Percentiles rank a stretch among this genome's conserved stretches.
These are phyloP conservation scores for Ceriops tagal DNA, from an alignment of 345 rosid species.

Conservation along the genomic window DNA sequence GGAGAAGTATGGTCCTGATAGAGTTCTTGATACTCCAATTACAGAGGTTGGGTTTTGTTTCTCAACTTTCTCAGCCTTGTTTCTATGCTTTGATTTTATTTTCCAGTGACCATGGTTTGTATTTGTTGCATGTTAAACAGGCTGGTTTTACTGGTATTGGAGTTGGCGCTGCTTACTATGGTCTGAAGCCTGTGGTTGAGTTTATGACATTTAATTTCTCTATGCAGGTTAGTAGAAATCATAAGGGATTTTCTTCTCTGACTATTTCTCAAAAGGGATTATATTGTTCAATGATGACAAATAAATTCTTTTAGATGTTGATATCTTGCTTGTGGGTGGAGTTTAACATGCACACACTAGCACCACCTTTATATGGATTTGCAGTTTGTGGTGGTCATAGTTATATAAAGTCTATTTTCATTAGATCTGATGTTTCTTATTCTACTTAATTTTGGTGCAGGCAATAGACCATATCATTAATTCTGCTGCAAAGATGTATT, in stretches of 20 bases:
- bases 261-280: too few species aligned
- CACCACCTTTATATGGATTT: too few species aligned
- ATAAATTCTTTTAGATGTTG: too few species aligned
- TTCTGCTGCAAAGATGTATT: constrained; percentile 79
- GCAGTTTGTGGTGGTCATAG: too few species aligned
- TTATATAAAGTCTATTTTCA: too few species aligned
- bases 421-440: neutral
- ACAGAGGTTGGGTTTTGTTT: constrained; percentile 55
- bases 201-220: constrained; percentile 95
- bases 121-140: constrained; percentile 34
- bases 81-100: neutral
- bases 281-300: too few species aligned
- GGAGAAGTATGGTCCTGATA: constrained; percentile 88
- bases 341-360: too few species aligned
- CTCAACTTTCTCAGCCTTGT: neutral
- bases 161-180: constrained; percentile 92
- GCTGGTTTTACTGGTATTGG: constrained; percentile 97
- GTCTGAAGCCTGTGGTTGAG: constrained; percentile 78
- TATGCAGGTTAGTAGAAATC: constrained; percentile 57
- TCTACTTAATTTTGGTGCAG: constrained; percentile 32
- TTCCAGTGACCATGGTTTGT: constrained; percentile 3
- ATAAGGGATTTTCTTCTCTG: neutral
- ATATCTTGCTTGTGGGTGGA: too few species aligned
- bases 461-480: constrained; percentile 92
- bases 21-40: constrained; percentile 92